phyloP scores from a whole-genome alignment of 163 green algal genomes.

The Chloromonas sp. region DNA sequence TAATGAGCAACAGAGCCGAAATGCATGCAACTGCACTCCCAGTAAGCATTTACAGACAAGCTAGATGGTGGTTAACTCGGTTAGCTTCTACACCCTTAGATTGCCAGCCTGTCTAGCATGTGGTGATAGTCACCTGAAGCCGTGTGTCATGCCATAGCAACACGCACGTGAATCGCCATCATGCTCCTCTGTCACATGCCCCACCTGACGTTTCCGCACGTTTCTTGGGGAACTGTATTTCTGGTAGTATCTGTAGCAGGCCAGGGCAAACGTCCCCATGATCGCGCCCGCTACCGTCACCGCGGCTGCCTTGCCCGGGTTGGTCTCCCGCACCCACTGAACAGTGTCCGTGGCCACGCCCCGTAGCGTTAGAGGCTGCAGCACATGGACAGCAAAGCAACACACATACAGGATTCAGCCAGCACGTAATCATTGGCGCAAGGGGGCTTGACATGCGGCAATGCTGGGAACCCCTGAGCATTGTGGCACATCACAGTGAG shows the following conservation, averaged over 20 bases:
- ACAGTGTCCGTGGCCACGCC: not conserved
- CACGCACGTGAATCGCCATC: too few relatives aligned
- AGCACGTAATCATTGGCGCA: not conserved
- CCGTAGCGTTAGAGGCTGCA: conserved; percentile 16
- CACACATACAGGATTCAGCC: not conserved
- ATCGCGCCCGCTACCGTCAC: conserved; percentile 20
- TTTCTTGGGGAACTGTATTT: conserved; percentile 32
- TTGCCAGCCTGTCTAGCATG: too few relatives aligned
- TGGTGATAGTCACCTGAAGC: too few relatives aligned
- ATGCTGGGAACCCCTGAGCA: not conserved
- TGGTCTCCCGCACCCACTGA: conserved; percentile 21
- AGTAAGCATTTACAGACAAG: not conserved
- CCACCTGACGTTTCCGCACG: conserved; percentile 42
- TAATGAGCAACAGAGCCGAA: not conserved
- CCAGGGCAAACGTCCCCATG: conserved; percentile 30
- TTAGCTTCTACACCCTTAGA: not conserved
- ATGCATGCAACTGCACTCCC: not conserved
- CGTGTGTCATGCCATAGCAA: too few relatives aligned
- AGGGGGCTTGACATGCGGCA: not conserved
- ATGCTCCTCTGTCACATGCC: not conserved
- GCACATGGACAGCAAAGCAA: not conserved
- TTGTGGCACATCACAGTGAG: not conserved
- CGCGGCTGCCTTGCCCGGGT: conserved; percentile 10
- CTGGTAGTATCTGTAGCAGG: conserved; percentile 32
- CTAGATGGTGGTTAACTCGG: not conserved